phyloP scores from a whole-genome alignment of 768 basidiomycete genomes.

The Mycena kentingensis region DNA sequence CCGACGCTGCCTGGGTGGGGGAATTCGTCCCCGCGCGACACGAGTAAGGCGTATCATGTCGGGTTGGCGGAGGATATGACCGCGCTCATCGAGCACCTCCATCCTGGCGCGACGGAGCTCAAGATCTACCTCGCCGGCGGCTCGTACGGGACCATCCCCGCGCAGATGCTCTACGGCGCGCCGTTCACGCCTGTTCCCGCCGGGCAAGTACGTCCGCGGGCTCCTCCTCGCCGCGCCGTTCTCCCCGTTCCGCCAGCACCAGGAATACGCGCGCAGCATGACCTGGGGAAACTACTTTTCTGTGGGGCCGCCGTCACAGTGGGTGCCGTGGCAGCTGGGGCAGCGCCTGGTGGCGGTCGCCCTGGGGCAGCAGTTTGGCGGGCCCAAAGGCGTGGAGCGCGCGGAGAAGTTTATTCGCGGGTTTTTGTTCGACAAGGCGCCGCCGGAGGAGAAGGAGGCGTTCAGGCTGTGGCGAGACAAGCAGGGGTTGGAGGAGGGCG shows the following conservation, averaged over 20 bases:
- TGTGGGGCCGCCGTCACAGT: constrained; percentile 45
- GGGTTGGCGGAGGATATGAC: constrained; percentile 47
- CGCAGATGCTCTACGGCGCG: constrained; percentile 59
- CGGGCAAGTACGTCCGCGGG: constrained; percentile 46
- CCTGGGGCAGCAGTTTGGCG: constrained; percentile 39
- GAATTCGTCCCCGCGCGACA: constrained; percentile 44
- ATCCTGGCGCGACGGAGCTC: constrained; percentile 42
- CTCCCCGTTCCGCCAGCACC: constrained; percentile 50
- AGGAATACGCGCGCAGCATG: constrained; percentile 47
- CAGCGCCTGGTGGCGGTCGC: constrained; percentile 33
- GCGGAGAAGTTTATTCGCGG: constrained; percentile 45
- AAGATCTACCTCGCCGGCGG: constrained; percentile 54
- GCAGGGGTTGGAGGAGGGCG: constrained; percentile 42
- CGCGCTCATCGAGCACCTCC: constrained; percentile 50
- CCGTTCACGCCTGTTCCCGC: constrained; percentile 53
- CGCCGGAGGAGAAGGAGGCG: constrained; percentile 41
- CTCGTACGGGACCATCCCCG: constrained; percentile 54
- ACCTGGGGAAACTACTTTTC: constrained; percentile 49
- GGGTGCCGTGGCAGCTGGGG: constrained; percentile 43
- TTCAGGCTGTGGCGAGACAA: constrained; percentile 45
- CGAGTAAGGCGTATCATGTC: constrained; percentile 37
- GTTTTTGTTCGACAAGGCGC: constrained; percentile 37
- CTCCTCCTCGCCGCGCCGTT: constrained; percentile 50
- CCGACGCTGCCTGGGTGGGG: constrained; percentile 66
- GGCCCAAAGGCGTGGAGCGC: constrained; percentile 27